A percentile compares a stretch with the other conserved stretches of the same genome.
Conservation (phyloP, 768 basidiomycete genomes). For the Pleurotus sapidus region DNA sequence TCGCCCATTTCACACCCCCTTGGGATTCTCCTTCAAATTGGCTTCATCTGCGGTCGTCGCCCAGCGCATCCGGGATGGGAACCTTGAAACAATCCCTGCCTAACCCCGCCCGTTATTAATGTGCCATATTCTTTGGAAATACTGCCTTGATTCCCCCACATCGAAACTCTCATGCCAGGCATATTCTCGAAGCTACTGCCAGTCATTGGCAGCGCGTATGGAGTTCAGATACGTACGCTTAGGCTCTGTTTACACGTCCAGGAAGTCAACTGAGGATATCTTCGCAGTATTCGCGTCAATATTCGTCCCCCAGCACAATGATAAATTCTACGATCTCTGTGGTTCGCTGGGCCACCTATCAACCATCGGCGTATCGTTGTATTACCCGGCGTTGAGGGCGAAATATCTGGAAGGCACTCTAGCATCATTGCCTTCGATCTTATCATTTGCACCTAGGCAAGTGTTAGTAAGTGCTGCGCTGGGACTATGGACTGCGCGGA, state of each 20-base stretch:
- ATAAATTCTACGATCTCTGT: conserved; percentile 65
- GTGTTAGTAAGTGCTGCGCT: conserved; percentile 55
- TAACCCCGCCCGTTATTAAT: neutral
- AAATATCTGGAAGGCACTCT: conserved; percentile 40
- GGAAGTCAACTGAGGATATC: conserved; percentile 1
- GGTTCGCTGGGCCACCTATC: conserved; percentile 68
- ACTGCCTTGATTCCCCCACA: neutral
- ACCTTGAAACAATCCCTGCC: neutral
- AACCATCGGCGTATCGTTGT: conserved; percentile 57
- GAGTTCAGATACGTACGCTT: conserved; percentile 44
- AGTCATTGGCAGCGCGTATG: conserved; percentile 44
- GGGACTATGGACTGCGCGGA: conserved; percentile 57
- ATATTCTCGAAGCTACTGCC: conserved; percentile 55
- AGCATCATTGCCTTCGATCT: conserved; percentile 36
- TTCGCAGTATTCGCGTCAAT: conserved; percentile 48
- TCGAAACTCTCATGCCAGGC: neutral
- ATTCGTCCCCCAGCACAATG: conserved; percentile 64
- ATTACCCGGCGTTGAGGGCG: conserved; percentile 54
- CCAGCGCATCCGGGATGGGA: neutral
- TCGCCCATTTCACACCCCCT: neutral
- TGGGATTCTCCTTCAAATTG: neutral
- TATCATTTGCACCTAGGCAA: conserved; percentile 58
- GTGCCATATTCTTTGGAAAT: too few relatives aligned
- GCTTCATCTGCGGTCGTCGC: neutral
- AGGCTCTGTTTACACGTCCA: neutral